A percentile compares a stretch with the other conserved stretches of the same genome.
Conservation (phyloP, 495 filamentous ascomycete species). For the Annulohypoxylon nitens region DNA sequence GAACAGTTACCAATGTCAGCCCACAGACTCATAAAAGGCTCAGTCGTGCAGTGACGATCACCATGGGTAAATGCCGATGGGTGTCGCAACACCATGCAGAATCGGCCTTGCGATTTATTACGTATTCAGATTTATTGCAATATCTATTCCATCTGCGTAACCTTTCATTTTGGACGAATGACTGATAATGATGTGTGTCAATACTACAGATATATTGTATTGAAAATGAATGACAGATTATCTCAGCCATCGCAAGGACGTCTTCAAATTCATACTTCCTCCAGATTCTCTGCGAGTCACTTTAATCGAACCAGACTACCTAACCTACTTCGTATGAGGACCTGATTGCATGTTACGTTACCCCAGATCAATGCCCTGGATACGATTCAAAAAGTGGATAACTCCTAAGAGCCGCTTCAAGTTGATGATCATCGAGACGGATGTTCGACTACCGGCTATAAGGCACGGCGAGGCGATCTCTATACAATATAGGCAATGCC, state of each 20-base stretch:
- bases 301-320: neutral
- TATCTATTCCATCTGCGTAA: neutral
- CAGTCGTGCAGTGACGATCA: slow-evolving; percentile 20
- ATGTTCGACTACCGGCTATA: slow-evolving; percentile 31
- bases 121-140: neutral
- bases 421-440: slow-evolving; percentile 35
- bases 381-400: neutral
- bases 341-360: slow-evolving; percentile 7
- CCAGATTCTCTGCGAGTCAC: neutral
- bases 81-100: neutral
- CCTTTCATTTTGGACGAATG: neutral
- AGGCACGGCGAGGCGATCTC: slow-evolving; percentile 16
- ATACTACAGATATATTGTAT: neutral
- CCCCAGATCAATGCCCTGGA: neutral
- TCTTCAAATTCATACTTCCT: neutral
- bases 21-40: neutral
- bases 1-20: neutral
- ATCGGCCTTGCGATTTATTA: neutral
- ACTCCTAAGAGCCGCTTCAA: slow-evolving; percentile 9
- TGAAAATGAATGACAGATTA: neutral
- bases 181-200: neutral
- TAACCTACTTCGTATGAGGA: neutral
- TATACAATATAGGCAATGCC: slow-evolving; percentile 11
- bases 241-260: no score
- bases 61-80: slow-evolving; percentile 20